A percentile compares a stretch with the other conserved stretches of the same genome.
phyloP scores from a whole-genome alignment of 2,329 filamentous ascomycete species.

The Cladophialophora chaetospira region DNA sequence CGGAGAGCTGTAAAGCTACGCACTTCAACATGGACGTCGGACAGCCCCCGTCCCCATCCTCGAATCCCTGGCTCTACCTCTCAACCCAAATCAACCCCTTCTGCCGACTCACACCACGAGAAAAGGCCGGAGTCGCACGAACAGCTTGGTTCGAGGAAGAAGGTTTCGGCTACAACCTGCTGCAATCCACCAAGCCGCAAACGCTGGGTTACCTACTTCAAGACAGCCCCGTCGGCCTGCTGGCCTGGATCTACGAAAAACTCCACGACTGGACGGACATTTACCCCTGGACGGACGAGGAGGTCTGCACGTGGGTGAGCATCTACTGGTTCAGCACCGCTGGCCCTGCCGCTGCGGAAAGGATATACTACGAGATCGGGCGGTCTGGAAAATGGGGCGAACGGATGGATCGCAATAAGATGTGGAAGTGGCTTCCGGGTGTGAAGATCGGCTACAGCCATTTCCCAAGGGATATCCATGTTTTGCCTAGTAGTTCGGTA shows the following conservation, averaged over 20 bases:
- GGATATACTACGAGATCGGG: conserved; percentile 70
- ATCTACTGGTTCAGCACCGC: conserved; percentile 73
- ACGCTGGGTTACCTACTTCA: conserved; percentile 70
- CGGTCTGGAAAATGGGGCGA: conserved; percentile 39
- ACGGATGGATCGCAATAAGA: conserved; percentile 13
- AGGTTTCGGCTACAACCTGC: conserved; percentile 56
- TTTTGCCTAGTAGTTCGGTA: conserved; percentile 55
- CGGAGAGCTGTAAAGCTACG: conserved; percentile 20
- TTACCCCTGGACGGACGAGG: conserved; percentile 74
- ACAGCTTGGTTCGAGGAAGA: conserved; percentile 59
- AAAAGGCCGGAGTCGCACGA: conserved; percentile 56
- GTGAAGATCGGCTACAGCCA: conserved; percentile 58
- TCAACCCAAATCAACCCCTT: conserved; percentile 56
- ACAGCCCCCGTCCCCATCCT: conserved; percentile 13
- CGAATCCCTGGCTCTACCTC: conserved; percentile 55
- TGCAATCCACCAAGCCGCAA: conserved; percentile 70
- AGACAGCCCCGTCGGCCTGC: conserved; percentile 68
- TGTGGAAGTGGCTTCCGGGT: conserved; percentile 38
- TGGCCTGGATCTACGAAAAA: conserved; percentile 83
- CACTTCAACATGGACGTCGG: conserved; percentile 27
- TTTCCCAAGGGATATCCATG: conserved; percentile 54
- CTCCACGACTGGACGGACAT: conserved; percentile 73
- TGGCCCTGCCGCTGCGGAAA: conserved; percentile 62
- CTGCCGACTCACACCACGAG: conserved; percentile 49
- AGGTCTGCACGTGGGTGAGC: conserved; percentile 71